Conservation (phyloP, 169 alveolate genomes). For the Eimeria praecox region DNA sequence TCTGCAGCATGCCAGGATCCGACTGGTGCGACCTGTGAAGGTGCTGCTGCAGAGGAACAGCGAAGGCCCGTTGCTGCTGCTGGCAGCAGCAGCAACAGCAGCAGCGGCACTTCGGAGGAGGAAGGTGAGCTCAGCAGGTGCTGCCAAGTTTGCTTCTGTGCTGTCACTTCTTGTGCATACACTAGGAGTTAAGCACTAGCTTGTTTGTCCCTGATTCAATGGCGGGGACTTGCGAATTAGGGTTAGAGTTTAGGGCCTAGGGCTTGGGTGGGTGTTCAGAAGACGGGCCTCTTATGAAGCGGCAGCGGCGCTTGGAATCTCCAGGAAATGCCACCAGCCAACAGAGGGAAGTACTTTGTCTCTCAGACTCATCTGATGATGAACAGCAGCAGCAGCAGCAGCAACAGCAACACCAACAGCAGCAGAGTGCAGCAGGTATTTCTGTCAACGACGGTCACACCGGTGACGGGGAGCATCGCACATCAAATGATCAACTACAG, state of each 20-base stretch:
- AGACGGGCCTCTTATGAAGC: conserved; percentile 29
- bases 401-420: conserved; percentile 7
- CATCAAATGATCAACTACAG: not conserved
- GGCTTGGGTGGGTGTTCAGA: conserved; percentile 12
- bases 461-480: not conserved
- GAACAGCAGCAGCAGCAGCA: conserved; percentile 47
- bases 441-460: not conserved
- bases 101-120: conserved; percentile 16
- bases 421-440: not conserved
- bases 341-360: conserved; percentile 23
- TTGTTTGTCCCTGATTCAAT: not conserved
- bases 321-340: not conserved
- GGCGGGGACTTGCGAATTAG: not conserved
- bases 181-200: not conserved
- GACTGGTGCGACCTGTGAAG: not conserved
- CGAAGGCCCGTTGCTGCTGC: conserved; percentile 15
- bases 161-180: not conserved
- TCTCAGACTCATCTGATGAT: conserved; percentile 11
- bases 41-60: not conserved
- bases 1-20: conserved; percentile 20
- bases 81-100: conserved; percentile 30
- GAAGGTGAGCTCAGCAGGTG: conserved; percentile 19
- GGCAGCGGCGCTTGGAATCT: conserved; percentile 19
- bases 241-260: conserved; percentile 1
- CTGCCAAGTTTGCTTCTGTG: not conserved